These are phyloP conservation scores for Athelia sp. DNA, from an alignment of 1,284 basidiomycete species.

Conservation along the genomic window DNA sequence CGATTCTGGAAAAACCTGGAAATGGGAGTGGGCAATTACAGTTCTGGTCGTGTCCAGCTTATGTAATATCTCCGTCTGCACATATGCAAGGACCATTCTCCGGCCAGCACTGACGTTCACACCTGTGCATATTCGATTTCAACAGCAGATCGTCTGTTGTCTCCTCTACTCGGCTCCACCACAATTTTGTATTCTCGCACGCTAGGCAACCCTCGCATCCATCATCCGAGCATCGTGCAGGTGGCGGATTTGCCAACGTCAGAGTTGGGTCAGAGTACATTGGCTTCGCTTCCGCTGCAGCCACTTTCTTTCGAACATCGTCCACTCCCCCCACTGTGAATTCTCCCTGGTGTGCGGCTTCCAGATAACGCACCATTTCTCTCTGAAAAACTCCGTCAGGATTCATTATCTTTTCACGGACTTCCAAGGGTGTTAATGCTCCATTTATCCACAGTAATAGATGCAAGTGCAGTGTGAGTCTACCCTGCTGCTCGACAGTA, in stretches of 20 bases:
- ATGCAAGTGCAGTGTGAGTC: conserved; percentile 27
- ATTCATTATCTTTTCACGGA: conserved; percentile 16
- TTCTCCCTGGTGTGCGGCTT: conserved; percentile 10
- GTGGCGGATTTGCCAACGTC: neutral
- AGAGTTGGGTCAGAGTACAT: neutral
- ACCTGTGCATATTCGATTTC: conserved; percentile 10
- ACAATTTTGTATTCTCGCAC: neutral
- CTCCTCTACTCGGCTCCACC: neutral
- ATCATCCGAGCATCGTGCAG: neutral
- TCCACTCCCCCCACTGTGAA: conserved; percentile 7
- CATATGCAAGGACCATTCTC: too few relatives aligned
- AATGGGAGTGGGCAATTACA: too few relatives aligned
- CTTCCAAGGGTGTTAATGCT: conserved; percentile 19
- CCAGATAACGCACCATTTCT: conserved; percentile 13
- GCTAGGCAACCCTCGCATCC: too few relatives aligned
- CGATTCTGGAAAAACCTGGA: too few relatives aligned
- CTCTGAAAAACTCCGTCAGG: conserved; percentile 11
- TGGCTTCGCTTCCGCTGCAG: neutral
- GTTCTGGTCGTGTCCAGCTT: too few relatives aligned
- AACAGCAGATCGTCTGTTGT: neutral
- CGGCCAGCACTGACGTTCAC: conserved; percentile 8
- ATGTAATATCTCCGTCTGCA: too few relatives aligned
- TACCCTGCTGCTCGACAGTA: conserved; percentile 30
- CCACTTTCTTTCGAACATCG: conserved; percentile 3
- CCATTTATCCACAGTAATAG: conserved; percentile 23